Percentiles rank a stretch among this genome's conserved stretches.
These are phyloP conservation scores for Quercus parvula DNA, from an alignment of 306 rosid species.

Conservation along the genomic window DNA sequence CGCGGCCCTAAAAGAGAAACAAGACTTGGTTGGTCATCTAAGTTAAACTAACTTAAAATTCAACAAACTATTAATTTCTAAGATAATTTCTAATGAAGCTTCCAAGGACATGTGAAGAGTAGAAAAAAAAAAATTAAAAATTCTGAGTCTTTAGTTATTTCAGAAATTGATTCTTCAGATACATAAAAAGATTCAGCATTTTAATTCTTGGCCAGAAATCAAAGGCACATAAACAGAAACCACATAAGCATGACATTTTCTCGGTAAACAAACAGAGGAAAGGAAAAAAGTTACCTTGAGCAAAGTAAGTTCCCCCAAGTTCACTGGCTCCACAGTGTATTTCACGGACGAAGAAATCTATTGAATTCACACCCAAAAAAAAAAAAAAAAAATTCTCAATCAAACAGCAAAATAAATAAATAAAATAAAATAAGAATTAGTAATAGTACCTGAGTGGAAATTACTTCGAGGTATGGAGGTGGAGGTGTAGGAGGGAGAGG, in stretches of 20 bases:
- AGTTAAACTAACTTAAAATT: background rate
- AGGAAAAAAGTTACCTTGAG: constrained; percentile 51
- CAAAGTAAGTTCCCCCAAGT: constrained; percentile 61
- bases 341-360: constrained; percentile 44
- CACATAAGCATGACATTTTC: background rate
- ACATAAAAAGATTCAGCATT: background rate
- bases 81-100: too few relatives aligned
- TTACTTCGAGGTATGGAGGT: constrained; percentile 74
- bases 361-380: background rate
- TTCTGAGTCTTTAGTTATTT: background rate
- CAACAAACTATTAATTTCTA: background rate
- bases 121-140: background rate
- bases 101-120: background rate
- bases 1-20: constrained; percentile 58
- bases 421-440: background rate
- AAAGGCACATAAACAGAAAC: background rate
- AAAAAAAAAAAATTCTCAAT: background rate
- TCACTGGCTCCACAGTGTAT: constrained; percentile 49
- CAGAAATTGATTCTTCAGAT: background rate
- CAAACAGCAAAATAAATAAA: background rate
- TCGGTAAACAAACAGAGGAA: background rate
- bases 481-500: constrained; percentile 63
- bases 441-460: constrained; percentile 54
- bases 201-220: background rate
- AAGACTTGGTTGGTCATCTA: background rate